phyloP scores from a whole-genome alignment of 768 basidiomycete genomes.

The Crepidotus variabilis region DNA sequence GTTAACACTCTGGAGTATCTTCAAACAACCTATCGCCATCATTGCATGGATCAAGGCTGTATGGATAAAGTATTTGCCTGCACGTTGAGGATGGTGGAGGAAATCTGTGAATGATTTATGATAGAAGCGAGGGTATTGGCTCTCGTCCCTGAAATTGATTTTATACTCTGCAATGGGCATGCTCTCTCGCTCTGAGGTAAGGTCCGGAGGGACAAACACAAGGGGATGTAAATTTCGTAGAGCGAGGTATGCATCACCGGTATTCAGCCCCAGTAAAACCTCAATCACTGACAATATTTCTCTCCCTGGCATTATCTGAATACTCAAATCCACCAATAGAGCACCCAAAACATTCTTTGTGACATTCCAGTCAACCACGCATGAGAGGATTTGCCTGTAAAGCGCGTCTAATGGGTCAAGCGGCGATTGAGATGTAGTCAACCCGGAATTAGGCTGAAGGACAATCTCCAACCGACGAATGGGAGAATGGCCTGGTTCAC shows the following conservation, averaged over 20 bases:
- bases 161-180: background rate
- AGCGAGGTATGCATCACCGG: background rate
- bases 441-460: background rate
- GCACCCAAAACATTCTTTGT: background rate
- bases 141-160: background rate
- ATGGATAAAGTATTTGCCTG: no score
- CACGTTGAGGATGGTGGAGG: no score
- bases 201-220: background rate
- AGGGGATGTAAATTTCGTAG: background rate
- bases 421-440: constrained; percentile 5
- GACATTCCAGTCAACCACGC: background rate
- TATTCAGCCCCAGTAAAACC: background rate
- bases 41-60: no score
- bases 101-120: no score
- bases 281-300: background rate
- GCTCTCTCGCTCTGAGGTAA: background rate
- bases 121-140: background rate
- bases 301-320: background rate
- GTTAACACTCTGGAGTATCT: no score
- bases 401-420: constrained; percentile 13
- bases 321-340: background rate
- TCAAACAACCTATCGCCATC: no score
- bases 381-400: constrained; percentile 9
- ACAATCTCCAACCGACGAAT: no score
- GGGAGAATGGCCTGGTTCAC: no score